phyloP scores from a whole-genome alignment of 129 eudicot species.

The sunflower (Helianthus annuus) region HanXRQr2.0-SUNRISE NC_035449.2:37344237-37344736 shows the following conservation, averaged over 20 bases:
- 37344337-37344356: background rate
- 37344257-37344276: background rate
- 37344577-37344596: background rate
- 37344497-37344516: constrained; percentile 38
- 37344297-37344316: background rate
- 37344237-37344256: background rate
- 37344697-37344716: too few species aligned
- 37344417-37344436: background rate
- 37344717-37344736: too few species aligned
- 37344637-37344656: too few species aligned
- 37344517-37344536: constrained; percentile 35
- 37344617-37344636: too few species aligned
- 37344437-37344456: constrained; percentile 12
- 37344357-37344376: background rate
- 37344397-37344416: background rate
- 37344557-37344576: background rate
- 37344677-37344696: too few species aligned
- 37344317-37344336: constrained; percentile 5
- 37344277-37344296: background rate
- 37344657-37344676: too few species aligned
- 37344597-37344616: too few species aligned
- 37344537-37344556: constrained; percentile 17
- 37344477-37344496: constrained; percentile 38
- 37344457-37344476: background rate
- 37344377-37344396: background rate